These are phyloP conservation scores for Rhodosporidiobolus sp. DNA, from an alignment of 768 basidiomycete genomes.

Conservation along the genomic window DNA sequence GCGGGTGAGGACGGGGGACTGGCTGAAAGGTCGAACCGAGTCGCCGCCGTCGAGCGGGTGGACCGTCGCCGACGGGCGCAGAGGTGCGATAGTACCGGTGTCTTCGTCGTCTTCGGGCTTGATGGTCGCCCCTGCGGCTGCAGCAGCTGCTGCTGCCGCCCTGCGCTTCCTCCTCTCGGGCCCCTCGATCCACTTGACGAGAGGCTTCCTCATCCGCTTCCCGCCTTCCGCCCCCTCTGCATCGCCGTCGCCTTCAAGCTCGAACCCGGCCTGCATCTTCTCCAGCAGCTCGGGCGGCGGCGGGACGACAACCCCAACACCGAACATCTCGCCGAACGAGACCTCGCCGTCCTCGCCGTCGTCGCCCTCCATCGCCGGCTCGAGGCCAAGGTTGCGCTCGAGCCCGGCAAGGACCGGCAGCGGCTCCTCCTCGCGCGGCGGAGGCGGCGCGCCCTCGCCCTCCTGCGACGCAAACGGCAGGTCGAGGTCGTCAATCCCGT, in stretches of 20 bases:
- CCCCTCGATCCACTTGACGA: slow-evolving; percentile 33
- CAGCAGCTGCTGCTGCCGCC: slow-evolving; percentile 2
- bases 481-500: neutral
- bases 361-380: neutral
- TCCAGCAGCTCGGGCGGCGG: neutral
- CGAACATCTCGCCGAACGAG: slow-evolving; percentile 10
- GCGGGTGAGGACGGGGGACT: no score
- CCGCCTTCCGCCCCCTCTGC: neutral
- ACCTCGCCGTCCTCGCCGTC: neutral
- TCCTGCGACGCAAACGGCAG: no score
- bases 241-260: neutral
- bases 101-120: neutral
- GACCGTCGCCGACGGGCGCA: no score
- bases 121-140: neutral
- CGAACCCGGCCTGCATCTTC: no score
- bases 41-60: neutral
- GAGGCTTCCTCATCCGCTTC: neutral
- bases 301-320: neutral
- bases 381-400: slow-evolving; percentile 22
- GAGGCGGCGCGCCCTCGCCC: neutral
- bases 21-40: neutral
- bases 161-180: slow-evolving; percentile 24
- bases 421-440: slow-evolving; percentile 1
- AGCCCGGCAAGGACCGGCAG: slow-evolving; percentile 27
- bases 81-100: neutral